phyloP scores from a whole-genome alignment of 805 yeast species.

The Diddensiella caesifluorescens region DNA sequence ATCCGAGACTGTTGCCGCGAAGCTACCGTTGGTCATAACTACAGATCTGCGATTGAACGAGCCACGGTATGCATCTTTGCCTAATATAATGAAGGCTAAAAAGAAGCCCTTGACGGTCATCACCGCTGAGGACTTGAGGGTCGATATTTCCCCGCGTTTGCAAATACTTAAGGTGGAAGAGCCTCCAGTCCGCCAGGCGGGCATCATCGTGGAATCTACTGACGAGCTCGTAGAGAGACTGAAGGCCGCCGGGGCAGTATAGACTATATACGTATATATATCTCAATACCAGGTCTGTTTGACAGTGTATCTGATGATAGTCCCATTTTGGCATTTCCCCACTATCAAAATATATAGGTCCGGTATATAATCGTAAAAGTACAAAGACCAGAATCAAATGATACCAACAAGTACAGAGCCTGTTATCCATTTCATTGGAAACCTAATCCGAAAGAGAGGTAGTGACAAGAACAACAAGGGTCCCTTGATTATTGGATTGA shows the following conservation, averaged over 20 bases:
- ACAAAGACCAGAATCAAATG: too few species aligned
- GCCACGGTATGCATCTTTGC: conserved; percentile 93
- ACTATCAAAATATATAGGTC: neutral
- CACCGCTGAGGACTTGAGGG: conserved; percentile 62
- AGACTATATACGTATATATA: conserved; percentile 14
- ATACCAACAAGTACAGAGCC: conserved; percentile 4
- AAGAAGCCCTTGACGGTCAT: conserved; percentile 80
- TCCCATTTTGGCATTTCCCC: neutral
- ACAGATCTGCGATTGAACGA: conserved; percentile 91
- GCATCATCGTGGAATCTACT: conserved; percentile 71
- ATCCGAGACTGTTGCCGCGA: conserved; percentile 70
- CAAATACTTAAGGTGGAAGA: conserved; percentile 72
- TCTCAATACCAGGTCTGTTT: too few species aligned
- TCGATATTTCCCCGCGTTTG: conserved; percentile 57
- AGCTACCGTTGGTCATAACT: conserved; percentile 80
- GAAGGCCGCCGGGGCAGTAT: conserved; percentile 69
- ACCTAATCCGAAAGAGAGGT: neutral
- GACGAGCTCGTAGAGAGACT: conserved; percentile 78
- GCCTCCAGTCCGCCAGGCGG: conserved; percentile 78
- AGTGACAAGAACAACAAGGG: neutral
- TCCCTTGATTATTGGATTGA: conserved; percentile 28
- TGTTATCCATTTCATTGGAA: conserved; percentile 3
- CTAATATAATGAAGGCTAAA: conserved; percentile 97
- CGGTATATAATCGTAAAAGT: too few species aligned
- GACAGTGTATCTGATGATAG: too few species aligned